Percentiles rank a stretch among this genome's conserved stretches.
Conservation (phyloP, 768 basidiomycete species). For the Collybiopsis luxurians region DNA sequence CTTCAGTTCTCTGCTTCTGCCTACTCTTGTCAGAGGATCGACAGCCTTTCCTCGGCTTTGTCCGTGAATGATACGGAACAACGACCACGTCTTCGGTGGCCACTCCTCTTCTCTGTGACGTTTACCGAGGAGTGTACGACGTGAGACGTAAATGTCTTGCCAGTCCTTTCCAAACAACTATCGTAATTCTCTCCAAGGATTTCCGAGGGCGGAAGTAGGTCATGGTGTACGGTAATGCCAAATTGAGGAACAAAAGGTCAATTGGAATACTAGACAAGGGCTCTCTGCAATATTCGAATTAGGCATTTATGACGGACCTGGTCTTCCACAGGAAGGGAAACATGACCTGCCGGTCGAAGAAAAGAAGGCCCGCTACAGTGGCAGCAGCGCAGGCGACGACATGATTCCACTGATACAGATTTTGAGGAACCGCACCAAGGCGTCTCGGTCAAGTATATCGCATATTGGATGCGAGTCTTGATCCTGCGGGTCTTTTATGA, state of each 20-base stretch:
- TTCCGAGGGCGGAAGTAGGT: conserved; percentile 72
- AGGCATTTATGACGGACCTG: conserved; percentile 46
- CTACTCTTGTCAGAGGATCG: conserved; percentile 68
- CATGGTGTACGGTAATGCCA: conserved; percentile 81
- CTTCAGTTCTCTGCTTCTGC: conserved; percentile 55
- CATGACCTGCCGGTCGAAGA: conserved; percentile 62
- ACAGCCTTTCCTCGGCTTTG: conserved; percentile 40
- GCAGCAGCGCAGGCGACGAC: conserved; percentile 80
- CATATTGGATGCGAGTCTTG: conserved; percentile 91
- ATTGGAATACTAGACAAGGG: conserved; percentile 86
- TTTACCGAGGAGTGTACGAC: conserved; percentile 85
- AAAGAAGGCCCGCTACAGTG: conserved; percentile 63
- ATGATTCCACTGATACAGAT: conserved; percentile 81
- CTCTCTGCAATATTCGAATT: conserved; percentile 46
- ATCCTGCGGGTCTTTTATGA: conserved; percentile 93
- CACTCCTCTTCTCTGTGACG: conserved; percentile 63
- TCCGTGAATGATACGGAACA: conserved; percentile 24
- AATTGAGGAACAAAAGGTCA: conserved; percentile 84
- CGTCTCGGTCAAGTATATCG: conserved; percentile 84
- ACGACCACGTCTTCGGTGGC: conserved; percentile 39
- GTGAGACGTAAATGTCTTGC: conserved; percentile 72
- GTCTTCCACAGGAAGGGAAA: conserved; percentile 86
- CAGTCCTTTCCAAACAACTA: conserved; percentile 63
- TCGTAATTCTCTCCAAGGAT: conserved; percentile 49
- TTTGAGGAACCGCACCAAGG: conserved; percentile 81